These are phyloP conservation scores for Aciculosporium take DNA, from an alignment of 2,329 filamentous ascomycete genomes.

Conservation along the genomic window DNA sequence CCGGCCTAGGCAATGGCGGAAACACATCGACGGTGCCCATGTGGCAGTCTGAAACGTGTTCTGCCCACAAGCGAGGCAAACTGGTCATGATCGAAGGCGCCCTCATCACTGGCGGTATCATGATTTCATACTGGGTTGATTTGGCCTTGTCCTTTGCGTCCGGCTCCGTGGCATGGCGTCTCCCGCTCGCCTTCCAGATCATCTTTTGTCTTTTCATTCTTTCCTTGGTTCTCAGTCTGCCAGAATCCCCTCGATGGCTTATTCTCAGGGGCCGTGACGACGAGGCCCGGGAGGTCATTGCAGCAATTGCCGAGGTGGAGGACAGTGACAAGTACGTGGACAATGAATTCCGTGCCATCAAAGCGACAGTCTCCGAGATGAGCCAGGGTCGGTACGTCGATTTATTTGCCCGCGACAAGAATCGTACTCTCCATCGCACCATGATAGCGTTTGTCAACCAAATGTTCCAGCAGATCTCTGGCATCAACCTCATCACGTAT, in stretches of 20 bases:
- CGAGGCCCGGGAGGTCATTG: constrained; percentile 32
- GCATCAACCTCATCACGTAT: constrained; percentile 49
- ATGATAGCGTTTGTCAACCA: constrained; percentile 48
- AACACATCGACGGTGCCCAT: constrained; percentile 43
- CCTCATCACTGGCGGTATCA: constrained; percentile 42
- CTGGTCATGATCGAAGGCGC: constrained; percentile 47
- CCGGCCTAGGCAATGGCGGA: constrained; percentile 42
- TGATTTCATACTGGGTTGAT: constrained; percentile 46
- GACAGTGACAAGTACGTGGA: constrained; percentile 42
- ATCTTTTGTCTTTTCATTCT: constrained; percentile 46
- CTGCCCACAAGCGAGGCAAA: constrained; percentile 42
- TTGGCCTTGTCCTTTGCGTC: constrained; percentile 39
- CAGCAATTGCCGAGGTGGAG: constrained; percentile 40
- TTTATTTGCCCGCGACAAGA: constrained; percentile 42
- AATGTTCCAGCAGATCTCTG: constrained; percentile 51
- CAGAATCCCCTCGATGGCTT: constrained; percentile 38
- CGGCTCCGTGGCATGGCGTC: constrained; percentile 34
- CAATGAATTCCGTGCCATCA: constrained; percentile 44
- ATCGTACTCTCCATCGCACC: constrained; percentile 43
- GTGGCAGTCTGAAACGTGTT: constrained; percentile 47
- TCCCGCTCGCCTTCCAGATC: constrained; percentile 42
- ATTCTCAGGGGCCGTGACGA: constrained; percentile 31
- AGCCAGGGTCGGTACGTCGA: constrained; percentile 46
- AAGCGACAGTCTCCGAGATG: constrained; percentile 53
- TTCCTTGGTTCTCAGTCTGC: constrained; percentile 34